phyloP scores from a whole-genome alignment of 1,284 basidiomycete genomes.

The Moesziomyces sp. region DNA sequence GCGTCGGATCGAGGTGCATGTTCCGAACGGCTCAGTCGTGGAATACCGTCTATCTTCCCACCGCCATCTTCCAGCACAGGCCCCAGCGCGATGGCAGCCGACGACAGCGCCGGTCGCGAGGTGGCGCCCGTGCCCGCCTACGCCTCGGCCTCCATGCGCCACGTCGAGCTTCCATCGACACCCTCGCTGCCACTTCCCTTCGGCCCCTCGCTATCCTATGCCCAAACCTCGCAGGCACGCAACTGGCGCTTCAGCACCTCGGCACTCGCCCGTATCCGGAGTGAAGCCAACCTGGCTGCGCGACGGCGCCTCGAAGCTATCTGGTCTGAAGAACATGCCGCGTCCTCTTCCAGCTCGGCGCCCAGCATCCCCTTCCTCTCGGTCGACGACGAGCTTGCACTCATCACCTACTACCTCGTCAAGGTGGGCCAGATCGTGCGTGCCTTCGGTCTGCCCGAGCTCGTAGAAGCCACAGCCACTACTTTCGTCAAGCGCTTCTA shows the following conservation, averaged over 20 bases:
- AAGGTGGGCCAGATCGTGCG: constrained; percentile 87
- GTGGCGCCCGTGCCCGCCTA: constrained; percentile 12
- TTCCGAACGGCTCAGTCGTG: too few relatives aligned
- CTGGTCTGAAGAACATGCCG: constrained; percentile 30
- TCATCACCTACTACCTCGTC: constrained; percentile 88
- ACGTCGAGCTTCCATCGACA: constrained; percentile 21
- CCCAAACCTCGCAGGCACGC: constrained; percentile 59
- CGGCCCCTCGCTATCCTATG: constrained; percentile 44
- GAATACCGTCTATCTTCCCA: neutral
- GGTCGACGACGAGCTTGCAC: constrained; percentile 83
- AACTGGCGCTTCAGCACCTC: constrained; percentile 57
- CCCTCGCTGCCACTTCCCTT: constrained; percentile 40
- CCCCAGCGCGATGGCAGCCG: constrained; percentile 8
- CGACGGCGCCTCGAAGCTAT: constrained; percentile 13
- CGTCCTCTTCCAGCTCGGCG: constrained; percentile 7
- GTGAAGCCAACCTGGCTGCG: constrained; percentile 25
- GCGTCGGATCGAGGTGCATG: too few relatives aligned
- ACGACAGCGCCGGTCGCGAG: neutral
- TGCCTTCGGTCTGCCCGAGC: constrained; percentile 86
- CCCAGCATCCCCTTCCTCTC: constrained; percentile 74
- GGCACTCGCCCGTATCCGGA: constrained; percentile 23
- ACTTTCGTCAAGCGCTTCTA: constrained; percentile 96
- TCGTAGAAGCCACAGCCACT: constrained; percentile 90
- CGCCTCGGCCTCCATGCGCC: constrained; percentile 22
- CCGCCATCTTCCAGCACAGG: neutral